A percentile compares a stretch with the other conserved stretches of the same genome.
Conservation (phyloP, 2,329 filamentous ascomycete genomes). For the Alternaria ventricosa region DNA sequence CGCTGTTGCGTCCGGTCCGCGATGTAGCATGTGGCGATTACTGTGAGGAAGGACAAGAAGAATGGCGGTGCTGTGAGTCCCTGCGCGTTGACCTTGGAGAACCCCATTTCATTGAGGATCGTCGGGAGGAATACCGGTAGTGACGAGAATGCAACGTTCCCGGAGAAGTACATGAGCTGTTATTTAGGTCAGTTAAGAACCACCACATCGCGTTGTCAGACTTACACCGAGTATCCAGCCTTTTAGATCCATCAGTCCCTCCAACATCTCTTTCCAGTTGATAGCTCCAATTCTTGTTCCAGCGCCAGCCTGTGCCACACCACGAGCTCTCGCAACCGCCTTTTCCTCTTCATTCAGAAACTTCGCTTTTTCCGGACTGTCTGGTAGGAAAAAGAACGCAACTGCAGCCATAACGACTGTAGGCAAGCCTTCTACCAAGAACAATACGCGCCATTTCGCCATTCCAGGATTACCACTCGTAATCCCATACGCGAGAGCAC, state of each 20-base stretch:
- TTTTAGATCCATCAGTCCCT: constrained; percentile 40
- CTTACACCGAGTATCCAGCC: constrained; percentile 44
- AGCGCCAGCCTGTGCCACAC: constrained; percentile 39
- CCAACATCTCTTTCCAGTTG: constrained; percentile 38
- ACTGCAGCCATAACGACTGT: constrained; percentile 52
- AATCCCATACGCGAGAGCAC: constrained; percentile 63
- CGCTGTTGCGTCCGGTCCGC: constrained; percentile 72
- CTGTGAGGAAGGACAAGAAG: constrained; percentile 69
- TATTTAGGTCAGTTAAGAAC: background rate
- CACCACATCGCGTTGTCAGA: background rate
- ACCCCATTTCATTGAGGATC: constrained; percentile 66
- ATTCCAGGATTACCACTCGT: constrained; percentile 63
- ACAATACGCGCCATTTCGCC: constrained; percentile 67
- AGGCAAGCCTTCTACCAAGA: constrained; percentile 55
- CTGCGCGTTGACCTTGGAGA: constrained; percentile 70
- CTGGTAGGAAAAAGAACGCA: constrained; percentile 54
- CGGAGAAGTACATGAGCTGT: constrained; percentile 47
- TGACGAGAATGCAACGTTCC: constrained; percentile 60
- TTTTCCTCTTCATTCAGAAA: constrained; percentile 54
- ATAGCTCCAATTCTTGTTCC: constrained; percentile 36
- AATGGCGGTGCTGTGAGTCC: constrained; percentile 76
- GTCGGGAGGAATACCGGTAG: constrained; percentile 54
- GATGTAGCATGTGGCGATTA: constrained; percentile 66
- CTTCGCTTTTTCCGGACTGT: constrained; percentile 52
- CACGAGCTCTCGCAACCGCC: constrained; percentile 37